These are phyloP conservation scores for Calonectria leucothoes DNA, from an alignment of 2,329 filamentous ascomycete species.

Conservation along the genomic window DNA sequence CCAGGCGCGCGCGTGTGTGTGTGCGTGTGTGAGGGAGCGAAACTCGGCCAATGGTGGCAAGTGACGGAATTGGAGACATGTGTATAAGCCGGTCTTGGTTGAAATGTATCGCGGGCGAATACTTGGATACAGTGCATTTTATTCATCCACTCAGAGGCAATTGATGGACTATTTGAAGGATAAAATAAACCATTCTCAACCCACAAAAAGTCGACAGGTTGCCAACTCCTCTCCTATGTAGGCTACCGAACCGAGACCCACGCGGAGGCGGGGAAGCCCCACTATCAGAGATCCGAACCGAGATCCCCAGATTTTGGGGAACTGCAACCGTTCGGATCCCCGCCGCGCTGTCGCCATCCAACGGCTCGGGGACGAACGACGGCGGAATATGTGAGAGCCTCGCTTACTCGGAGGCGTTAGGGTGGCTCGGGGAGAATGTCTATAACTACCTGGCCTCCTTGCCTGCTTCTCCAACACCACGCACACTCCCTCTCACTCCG, in stretches of 20 bases:
- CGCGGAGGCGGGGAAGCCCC: not conserved
- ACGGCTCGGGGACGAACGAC: not conserved
- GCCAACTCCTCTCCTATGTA: too few relatives aligned
- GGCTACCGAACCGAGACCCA: not conserved
- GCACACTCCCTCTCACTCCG: not conserved
- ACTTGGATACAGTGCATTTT: not conserved
- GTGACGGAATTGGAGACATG: not conserved
- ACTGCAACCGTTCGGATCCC: not conserved
- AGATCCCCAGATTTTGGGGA: slow-evolving; percentile 3
- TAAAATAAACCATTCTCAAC: not conserved
- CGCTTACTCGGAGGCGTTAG: not conserved
- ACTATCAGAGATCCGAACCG: not conserved
- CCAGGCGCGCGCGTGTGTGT: too few relatives aligned
- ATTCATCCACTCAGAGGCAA: not conserved
- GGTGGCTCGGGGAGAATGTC: not conserved
- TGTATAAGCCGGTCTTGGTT: not conserved
- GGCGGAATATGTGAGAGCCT: not conserved
- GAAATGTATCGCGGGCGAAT: not conserved
- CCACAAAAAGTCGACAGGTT: too few relatives aligned
- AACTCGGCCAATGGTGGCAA: not conserved
- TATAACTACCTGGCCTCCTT: not conserved
- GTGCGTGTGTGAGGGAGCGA: not conserved
- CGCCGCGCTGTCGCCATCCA: not conserved
- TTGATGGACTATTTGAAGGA: too few relatives aligned
- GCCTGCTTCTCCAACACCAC: not conserved